Base-by-base conservation (phyloP, 305 asterid genomes). In the Rubia balearica region DNA sequence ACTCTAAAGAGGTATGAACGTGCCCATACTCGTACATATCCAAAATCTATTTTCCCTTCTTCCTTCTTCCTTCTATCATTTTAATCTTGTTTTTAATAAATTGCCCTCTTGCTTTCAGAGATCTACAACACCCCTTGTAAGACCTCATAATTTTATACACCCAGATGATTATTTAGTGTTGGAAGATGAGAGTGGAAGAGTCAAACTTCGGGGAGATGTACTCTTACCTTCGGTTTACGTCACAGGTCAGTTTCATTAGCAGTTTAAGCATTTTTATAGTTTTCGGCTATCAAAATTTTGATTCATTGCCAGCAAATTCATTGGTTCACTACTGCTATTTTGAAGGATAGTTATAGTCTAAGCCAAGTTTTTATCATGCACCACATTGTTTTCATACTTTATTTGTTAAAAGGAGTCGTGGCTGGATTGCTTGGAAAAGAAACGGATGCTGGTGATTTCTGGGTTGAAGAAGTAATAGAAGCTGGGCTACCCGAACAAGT, bases 181-280 rank as follows among this genome's bases (percentile, higher is more conserved):
- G 85, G 99, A 94, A 84, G 99, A 94, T 62, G 99, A 91, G 80
- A 88, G 97, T 73, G 99, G 99, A 80, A 86, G 99, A 87, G 95
- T 94, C 70, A 91, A 87, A 82, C 90, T 91, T 17, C 74, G 88
- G 53, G 95, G 98, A 49, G 38, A 77, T 76, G 72, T 48, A 72
- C 86, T 93, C 73, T 77, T 67, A 68, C 96, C 97, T 73, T 89
- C 97, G 63, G 80, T 80, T 42, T 91, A 85, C 64, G 97, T 88
- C 72, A 94, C 98, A 79, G 99, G 99, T 91, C 72, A 72, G 81
- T 65, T 10, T 17, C 76, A 33, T 62, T 48, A 72, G 65, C 71
- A 73, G 48, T 61, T 60, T 60, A n/a, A 11, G 67, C 55, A 56
- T 36, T 67, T 66, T 59, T 64, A n/a, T 42, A 42, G 38, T 27